These are phyloP conservation scores for Diaporthe helianthi DNA, from an alignment of 2,329 filamentous ascomycete genomes.

Conservation along the genomic window DNA sequence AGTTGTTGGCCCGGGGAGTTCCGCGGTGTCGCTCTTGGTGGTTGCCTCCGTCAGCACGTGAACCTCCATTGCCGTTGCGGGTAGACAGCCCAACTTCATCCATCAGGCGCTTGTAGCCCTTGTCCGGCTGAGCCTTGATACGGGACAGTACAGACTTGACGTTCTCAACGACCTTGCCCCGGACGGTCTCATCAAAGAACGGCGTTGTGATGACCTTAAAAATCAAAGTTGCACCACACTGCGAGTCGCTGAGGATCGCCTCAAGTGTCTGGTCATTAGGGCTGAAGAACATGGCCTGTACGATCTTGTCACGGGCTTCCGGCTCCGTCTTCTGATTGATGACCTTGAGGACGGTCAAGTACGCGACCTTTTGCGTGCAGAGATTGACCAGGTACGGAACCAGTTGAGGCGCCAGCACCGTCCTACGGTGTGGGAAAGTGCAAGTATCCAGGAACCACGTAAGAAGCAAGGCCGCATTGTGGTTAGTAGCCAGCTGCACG, in stretches of 20 bases:
- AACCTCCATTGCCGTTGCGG: constrained; percentile 53
- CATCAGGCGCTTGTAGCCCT: constrained; percentile 98
- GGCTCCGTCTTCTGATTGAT: constrained; percentile 97
- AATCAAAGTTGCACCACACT: constrained; percentile 92
- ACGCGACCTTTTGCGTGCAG: constrained; percentile 98
- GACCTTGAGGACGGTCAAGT: constrained; percentile 95
- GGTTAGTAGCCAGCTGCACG: constrained; percentile 93
- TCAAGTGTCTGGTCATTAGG: constrained; percentile 85
- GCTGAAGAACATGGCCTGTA: constrained; percentile 92
- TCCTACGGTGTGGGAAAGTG: constrained; percentile 90
- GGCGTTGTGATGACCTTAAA: constrained; percentile 98
- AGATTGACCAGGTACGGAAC: constrained; percentile 93
- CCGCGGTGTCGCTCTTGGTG: constrained; percentile 62
- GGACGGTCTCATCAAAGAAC: constrained; percentile 93
- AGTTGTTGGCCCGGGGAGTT: constrained; percentile 59
- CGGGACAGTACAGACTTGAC: constrained; percentile 87
- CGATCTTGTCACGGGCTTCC: constrained; percentile 87
- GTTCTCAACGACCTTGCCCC: constrained; percentile 87
- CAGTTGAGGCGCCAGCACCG: constrained; percentile 88
- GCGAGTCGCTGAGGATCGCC: constrained; percentile 88
- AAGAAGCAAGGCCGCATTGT: constrained; percentile 89
- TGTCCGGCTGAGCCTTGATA: constrained; percentile 90
- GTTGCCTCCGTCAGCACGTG: constrained; percentile 54
- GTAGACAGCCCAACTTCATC: constrained; percentile 94
- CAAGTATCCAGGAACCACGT: constrained; percentile 99